These are phyloP conservation scores for Arabidopsis arenosa DNA, from an alignment of 345 rosid genomes.

Conservation along the genomic window DNA sequence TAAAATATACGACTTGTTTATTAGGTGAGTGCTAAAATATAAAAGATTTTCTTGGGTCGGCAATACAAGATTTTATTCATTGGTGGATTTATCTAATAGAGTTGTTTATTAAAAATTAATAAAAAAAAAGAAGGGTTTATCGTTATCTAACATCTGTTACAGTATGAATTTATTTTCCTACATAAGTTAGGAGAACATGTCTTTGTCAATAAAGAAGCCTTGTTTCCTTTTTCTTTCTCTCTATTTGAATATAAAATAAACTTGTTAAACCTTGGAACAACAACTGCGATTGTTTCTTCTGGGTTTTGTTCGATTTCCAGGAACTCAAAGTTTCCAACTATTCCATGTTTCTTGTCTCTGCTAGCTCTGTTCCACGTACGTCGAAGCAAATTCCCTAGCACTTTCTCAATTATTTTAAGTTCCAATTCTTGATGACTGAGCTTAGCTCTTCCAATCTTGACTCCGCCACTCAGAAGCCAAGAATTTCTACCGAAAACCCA, in stretches of 20 bases:
- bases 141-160: background rate
- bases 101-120: background rate
- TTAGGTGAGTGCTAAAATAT: background rate
- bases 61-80: too few species aligned
- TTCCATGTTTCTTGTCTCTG: background rate
- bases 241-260: background rate
- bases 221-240: background rate
- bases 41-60: too few species aligned
- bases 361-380: background rate
- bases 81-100: background rate
- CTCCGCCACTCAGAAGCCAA: background rate
- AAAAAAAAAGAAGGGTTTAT: background rate
- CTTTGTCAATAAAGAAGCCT: background rate
- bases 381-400: background rate
- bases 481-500: background rate
- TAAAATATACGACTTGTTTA: background rate
- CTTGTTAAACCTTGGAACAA: background rate
- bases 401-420: background rate
- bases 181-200: background rate
- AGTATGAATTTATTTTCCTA: background rate
- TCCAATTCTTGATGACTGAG: slow-evolving; percentile 20
- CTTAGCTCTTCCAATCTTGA: slow-evolving; percentile 3
- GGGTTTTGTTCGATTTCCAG: background rate
- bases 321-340: background rate
- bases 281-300: background rate